Conservation (phyloP, 352 stramenopile species). For the Phytophthora hybrid region DNA sequence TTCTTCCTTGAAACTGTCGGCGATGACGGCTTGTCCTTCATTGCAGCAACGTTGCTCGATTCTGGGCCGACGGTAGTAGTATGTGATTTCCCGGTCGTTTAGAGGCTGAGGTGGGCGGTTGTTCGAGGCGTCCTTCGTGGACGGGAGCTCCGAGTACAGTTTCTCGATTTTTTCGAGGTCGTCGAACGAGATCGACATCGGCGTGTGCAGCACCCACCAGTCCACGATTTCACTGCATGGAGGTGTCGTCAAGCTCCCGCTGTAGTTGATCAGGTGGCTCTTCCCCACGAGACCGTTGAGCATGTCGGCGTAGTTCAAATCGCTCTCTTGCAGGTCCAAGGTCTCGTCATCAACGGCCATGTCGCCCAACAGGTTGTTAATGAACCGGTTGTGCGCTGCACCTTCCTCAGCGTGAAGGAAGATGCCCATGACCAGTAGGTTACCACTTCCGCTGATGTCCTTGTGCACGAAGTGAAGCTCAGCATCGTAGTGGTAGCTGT, state of each 20-base stretch:
- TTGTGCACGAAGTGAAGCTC: conserved; percentile 57
- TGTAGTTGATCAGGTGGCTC: conserved; percentile 66
- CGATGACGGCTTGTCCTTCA: neutral
- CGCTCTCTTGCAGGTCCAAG: conserved; percentile 31
- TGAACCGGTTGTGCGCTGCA: conserved; percentile 43
- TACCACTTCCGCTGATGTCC: conserved; percentile 17
- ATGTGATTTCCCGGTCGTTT: neutral
- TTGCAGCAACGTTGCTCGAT: neutral
- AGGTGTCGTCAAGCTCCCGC: conserved; percentile 54
- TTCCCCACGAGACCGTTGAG: conserved; percentile 45
- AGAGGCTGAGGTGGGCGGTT: neutral
- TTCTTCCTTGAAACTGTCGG: neutral
- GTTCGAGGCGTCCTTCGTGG: conserved; percentile 40
- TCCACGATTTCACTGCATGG: conserved; percentile 57
- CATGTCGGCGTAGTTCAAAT: conserved; percentile 60
- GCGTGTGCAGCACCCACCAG: conserved; percentile 61
- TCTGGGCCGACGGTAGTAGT: neutral
- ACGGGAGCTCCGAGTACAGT: conserved; percentile 42
- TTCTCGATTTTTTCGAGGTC: conserved; percentile 40
- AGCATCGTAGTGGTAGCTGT: conserved; percentile 42
- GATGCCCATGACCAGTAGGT: conserved; percentile 41
- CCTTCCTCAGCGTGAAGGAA: conserved; percentile 43
- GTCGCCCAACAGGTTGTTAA: conserved; percentile 48
- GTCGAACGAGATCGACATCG: conserved; percentile 39
- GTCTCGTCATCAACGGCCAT: conserved; percentile 29